Conservation (phyloP, 2,329 filamentous ascomycete genomes). For the Aureobasidium mangrovei region DNA sequence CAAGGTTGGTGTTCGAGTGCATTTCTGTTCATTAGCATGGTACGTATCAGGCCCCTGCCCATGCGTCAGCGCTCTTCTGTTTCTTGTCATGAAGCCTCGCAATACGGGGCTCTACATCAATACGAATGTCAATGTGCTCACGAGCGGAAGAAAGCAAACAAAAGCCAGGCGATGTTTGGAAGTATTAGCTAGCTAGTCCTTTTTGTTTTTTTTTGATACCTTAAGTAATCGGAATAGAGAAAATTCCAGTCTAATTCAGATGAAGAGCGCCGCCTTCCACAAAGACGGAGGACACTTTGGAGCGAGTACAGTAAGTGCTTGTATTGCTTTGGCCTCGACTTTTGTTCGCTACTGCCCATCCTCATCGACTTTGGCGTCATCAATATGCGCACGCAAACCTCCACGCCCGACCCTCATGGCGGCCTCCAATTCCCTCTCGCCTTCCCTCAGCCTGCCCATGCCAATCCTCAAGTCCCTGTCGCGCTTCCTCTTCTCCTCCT, state of each 20-base stretch:
- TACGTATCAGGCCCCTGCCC: neutral
- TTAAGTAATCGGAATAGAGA: no score
- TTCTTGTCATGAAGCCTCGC: neutral
- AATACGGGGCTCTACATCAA: no score
- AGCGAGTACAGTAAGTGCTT: no score
- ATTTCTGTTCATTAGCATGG: neutral
- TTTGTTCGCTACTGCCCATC: neutral
- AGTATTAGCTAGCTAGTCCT: no score
- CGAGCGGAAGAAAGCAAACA: neutral
- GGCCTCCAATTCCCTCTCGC: conserved; percentile 57
- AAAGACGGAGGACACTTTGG: no score
- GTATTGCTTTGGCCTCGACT: no score
- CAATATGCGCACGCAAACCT: conserved; percentile 55
- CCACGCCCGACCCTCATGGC: conserved; percentile 62
- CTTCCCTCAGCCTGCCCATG: conserved; percentile 51
- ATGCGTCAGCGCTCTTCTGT: neutral
- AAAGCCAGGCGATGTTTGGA: no score
- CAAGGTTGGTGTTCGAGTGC: neutral
- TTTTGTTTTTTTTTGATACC: no score
- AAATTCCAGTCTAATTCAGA: no score
- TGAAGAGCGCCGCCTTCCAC: no score
- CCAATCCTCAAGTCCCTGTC: conserved; percentile 20
- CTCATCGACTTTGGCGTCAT: conserved; percentile 17
- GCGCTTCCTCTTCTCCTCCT: conserved; percentile 19
- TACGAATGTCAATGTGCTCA: neutral